phyloP scores from a whole-genome alignment of 306 rosid species.

The Carpinus fangiana region DNA sequence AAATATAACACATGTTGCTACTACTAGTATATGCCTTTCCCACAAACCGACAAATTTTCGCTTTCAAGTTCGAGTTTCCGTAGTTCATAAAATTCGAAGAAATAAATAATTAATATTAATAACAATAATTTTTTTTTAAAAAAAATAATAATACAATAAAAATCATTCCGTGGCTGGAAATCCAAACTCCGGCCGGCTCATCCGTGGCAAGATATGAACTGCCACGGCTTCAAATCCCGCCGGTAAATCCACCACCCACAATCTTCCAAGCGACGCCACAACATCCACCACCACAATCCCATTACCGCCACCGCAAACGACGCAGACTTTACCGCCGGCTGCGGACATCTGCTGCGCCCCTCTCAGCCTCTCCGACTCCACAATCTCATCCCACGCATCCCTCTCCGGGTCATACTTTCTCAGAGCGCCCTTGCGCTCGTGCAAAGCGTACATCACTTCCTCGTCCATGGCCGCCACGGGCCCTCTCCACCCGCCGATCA shows the following conservation, averaged over 20 bases:
- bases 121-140: neutral
- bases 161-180: conserved; percentile 13
- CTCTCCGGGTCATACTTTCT: conserved; percentile 38
- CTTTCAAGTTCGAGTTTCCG: neutral
- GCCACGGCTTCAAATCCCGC: conserved; percentile 57
- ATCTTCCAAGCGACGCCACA: conserved; percentile 26
- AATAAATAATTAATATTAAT: neutral
- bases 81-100: neutral
- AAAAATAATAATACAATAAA: neutral
- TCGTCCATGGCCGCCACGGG: conserved; percentile 92
- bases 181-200: conserved; percentile 18
- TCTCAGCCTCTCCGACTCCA: conserved; percentile 39
- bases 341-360: conserved; percentile 75
- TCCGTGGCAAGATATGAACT: conserved; percentile 68
- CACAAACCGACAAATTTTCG: neutral
- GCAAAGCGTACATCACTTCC: conserved; percentile 65
- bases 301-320: conserved; percentile 33
- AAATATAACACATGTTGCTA: too few relatives aligned
- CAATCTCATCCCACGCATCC: conserved; percentile 60
- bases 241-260: conserved; percentile 53
- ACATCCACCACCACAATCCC: conserved; percentile 68
- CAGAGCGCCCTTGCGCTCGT: conserved; percentile 52
- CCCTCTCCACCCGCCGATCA: conserved; percentile 78
- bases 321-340: conserved; percentile 54
- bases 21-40: too few relatives aligned